A percentile compares a stretch with the other conserved stretches of the same genome.
Conservation (phyloP, 2,329 filamentous ascomycete species). For the Neopestalotiopsis clavispora region DNA sequence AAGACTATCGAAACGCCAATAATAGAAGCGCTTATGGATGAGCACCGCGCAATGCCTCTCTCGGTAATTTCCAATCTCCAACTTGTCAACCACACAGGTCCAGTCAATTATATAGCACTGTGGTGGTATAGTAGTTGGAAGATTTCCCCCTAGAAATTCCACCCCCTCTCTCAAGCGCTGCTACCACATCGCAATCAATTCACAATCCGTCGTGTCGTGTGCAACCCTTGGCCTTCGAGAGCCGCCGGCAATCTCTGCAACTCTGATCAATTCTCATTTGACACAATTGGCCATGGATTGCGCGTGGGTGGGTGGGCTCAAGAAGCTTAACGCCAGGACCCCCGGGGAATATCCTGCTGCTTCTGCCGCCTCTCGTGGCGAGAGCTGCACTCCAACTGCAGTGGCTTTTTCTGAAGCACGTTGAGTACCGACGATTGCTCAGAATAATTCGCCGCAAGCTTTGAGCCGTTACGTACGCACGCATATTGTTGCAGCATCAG, state of each 20-base stretch:
- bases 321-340: not conserved
- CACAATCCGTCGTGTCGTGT: not conserved
- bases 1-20: not conserved
- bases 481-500: not conserved
- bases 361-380: not conserved
- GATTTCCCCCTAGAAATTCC: not conserved
- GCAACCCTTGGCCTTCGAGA: not conserved
- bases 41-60: not conserved
- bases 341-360: not conserved
- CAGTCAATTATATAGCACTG: not conserved
- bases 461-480: not conserved
- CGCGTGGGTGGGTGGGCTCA: not conserved
- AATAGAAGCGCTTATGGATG: slow-evolving; percentile 2
- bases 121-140: not conserved
- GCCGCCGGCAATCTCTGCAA: not conserved
- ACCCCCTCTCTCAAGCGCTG: not conserved
- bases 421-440: not conserved
- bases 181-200: not conserved
- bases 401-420: not conserved
- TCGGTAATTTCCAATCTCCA: not conserved
- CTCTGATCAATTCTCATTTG: not conserved
- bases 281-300: not conserved
- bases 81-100: not conserved
- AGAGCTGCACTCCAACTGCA: not conserved
- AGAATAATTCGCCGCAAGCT: not conserved